A percentile compares a stretch with the other conserved stretches of the same genome.
These are phyloP conservation scores for Pelargonium australe DNA, from an alignment of 441 rosid genomes.

Conservation along the genomic window DNA sequence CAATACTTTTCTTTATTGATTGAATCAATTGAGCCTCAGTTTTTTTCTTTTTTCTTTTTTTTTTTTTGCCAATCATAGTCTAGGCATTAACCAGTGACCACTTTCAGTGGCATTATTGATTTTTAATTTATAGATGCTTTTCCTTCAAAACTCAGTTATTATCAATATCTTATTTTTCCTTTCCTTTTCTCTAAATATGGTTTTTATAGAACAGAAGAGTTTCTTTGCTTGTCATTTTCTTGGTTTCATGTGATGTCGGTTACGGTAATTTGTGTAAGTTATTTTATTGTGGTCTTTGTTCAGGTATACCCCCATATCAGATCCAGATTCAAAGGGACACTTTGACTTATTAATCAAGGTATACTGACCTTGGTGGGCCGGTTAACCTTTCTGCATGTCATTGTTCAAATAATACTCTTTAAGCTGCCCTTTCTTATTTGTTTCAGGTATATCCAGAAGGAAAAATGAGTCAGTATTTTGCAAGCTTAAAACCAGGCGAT, in stretches of 20 bases:
- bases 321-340: slow-evolving; percentile 76
- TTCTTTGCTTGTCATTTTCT: slow-evolving; percentile 4
- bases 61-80: not conserved
- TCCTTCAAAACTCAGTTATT: not conserved
- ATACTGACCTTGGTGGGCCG: slow-evolving; percentile 17
- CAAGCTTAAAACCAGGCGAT: slow-evolving; percentile 89
- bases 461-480: slow-evolving; percentile 97
- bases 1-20: not conserved
- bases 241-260: slow-evolving; percentile 8
- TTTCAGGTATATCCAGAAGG: slow-evolving; percentile 92
- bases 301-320: slow-evolving; percentile 97
- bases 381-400: slow-evolving; percentile 9
- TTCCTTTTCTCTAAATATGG: not conserved
- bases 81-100: not conserved
- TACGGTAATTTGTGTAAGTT: not conserved
- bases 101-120: not conserved
- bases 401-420: not conserved
- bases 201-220: not conserved
- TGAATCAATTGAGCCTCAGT: slow-evolving; percentile 2
- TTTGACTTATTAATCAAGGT: slow-evolving; percentile 93
- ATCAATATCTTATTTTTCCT: not conserved
- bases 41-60: not conserved
- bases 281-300: slow-evolving; percentile 15
- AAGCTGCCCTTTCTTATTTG: slow-evolving; percentile 9
- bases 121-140: not conserved